Evolutionary conservation across 2,329 filamentous ascomycete genomes (phyloP), one percentile per base, ranked within the genome.

Genomic region (Furcasterigmium furcatum): DNA sequence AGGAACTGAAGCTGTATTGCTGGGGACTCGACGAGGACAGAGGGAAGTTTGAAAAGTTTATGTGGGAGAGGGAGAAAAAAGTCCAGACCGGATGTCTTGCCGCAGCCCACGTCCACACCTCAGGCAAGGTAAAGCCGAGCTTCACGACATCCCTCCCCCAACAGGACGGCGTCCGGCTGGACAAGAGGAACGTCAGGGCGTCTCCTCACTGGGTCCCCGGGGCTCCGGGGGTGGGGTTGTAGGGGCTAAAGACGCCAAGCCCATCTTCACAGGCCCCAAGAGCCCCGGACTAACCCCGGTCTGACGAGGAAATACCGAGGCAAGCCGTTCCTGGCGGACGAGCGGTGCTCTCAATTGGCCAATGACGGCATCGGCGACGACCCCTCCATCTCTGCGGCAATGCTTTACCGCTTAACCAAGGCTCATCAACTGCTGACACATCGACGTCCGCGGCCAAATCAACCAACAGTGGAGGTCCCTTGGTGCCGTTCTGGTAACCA

Each of bases 311-410:
- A 36, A 29, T 48, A 49, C 50, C 50, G 48, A 52, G 50, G 50
- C 48, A 52, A 52, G 43, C 50, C 50, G 50, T 35, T 12, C 32
- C 24, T 18, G 34, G 32, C 43, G 49, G 49, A 34, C 32, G 36
- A 45, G 32, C 36, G 45, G 36, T 41, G 4, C 9, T 32, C 13
- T 42, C 34, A 40, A 51, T 52, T 52, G 50, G 30, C 48, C 50
- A 52, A 51, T 52, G 14, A 32, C 12, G 19, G 25, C 27, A 16
- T 32, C 32, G 16, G 21, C 30, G 19, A 24, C 22, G 30, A 34
- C 21, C 32, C 18, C 60, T 60, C 30, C 61, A 64, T 64, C 62
- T 22, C 48, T 25, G 45, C 50, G 55, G 58, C 49, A 48, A 56
- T 52, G 43, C 18, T 50, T 55, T 58, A 35, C 50, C 50, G 54